Evolutionary conservation across 169 alveolate species (phyloP).

Genomic region (Plasmodium blacklocki): DNA sequence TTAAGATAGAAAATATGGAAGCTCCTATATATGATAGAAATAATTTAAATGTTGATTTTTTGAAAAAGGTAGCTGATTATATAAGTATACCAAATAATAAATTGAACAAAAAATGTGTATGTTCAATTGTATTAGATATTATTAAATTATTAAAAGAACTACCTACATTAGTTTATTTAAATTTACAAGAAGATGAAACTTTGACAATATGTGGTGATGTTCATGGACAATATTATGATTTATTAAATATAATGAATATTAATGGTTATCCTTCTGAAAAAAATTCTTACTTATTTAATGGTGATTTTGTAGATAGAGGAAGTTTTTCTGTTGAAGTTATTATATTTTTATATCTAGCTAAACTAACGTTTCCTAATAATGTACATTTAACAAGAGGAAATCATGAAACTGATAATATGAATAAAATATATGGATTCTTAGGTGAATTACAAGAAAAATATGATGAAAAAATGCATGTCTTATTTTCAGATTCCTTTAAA

Average conservation of each 20-base stretch:
- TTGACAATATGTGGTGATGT: slow-evolving; percentile 99
- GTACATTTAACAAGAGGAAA: slow-evolving; percentile 99
- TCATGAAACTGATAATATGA: slow-evolving; percentile 98
- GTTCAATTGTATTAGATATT: slow-evolving; percentile 91
- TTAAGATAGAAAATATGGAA: slow-evolving; percentile 62
- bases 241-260: slow-evolving; percentile 95
- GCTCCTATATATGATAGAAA: slow-evolving; percentile 79
- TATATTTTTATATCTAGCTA: slow-evolving; percentile 91
- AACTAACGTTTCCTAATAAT: slow-evolving; percentile 94
- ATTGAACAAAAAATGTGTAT: slow-evolving; percentile 94
- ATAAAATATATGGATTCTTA: slow-evolving; percentile 98
- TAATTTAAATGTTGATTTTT: slow-evolving; percentile 74
- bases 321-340: slow-evolving; percentile 98
- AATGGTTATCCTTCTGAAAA: slow-evolving; percentile 97
- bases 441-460: slow-evolving; percentile 98
- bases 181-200: slow-evolving; percentile 91
- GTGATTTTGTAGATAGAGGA: slow-evolving; percentile 99
- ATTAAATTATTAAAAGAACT: slow-evolving; percentile 90
- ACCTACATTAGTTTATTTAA: slow-evolving; percentile 92
- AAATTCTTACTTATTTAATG: slow-evolving; percentile 99
- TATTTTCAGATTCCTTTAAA: slow-evolving; percentile 94
- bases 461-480: slow-evolving; percentile 94
- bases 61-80: slow-evolving; percentile 79
- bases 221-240: slow-evolving; percentile 99
- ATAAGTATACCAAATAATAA: slow-evolving; percentile 94